These are phyloP conservation scores for Aspergillus nanangensis DNA, from an alignment of 495 filamentous ascomycete genomes.

Conservation along the genomic window DNA sequence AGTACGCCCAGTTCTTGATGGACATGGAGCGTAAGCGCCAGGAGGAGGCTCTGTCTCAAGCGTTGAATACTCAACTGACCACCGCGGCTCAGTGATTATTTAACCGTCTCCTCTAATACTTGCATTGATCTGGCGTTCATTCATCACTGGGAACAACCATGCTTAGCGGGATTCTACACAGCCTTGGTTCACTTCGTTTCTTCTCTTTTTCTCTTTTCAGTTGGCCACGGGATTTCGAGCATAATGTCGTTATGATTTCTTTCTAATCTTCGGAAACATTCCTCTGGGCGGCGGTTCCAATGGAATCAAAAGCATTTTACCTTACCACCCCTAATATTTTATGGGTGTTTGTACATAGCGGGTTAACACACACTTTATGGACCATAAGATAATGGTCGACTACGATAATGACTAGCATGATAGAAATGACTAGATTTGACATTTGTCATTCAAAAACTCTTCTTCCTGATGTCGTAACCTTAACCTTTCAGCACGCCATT, in stretches of 20 bases:
- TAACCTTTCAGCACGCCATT: too few relatives aligned
- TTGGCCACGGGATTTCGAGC: slow-evolving; percentile 3
- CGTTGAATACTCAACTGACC: slow-evolving; percentile 33
- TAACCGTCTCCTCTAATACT: slow-evolving; percentile 2
- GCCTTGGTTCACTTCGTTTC: slow-evolving; percentile 11
- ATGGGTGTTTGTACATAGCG: slow-evolving; percentile 18
- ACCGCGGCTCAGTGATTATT: slow-evolving; percentile 24
- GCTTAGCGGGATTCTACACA: slow-evolving; percentile 16
- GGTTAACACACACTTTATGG: slow-evolving; percentile 4
- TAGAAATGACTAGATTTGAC: slow-evolving; percentile 8
- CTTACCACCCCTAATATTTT: slow-evolving; percentile 4
- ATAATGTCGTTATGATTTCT: slow-evolving; percentile 14
- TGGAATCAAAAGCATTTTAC: slow-evolving; percentile 6
- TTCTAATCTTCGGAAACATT: slow-evolving; percentile 3
- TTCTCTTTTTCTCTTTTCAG: slow-evolving; percentile 7
- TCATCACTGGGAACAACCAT: slow-evolving; percentile 7
- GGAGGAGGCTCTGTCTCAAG: slow-evolving; percentile 52
- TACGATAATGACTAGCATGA: slow-evolving; percentile 17
- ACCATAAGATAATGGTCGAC: slow-evolving; percentile 1
- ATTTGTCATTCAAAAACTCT: too few relatives aligned
- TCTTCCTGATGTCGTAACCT: too few relatives aligned
- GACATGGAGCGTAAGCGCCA: slow-evolving; percentile 70
- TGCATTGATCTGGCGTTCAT: slow-evolving; percentile 22
- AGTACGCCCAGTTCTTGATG: slow-evolving; percentile 79
- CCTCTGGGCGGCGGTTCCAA: slow-evolving; percentile 5